These are phyloP conservation scores for Penicillium palitans DNA, from an alignment of 2,329 filamentous ascomycete species.

Conservation along the genomic window DNA sequence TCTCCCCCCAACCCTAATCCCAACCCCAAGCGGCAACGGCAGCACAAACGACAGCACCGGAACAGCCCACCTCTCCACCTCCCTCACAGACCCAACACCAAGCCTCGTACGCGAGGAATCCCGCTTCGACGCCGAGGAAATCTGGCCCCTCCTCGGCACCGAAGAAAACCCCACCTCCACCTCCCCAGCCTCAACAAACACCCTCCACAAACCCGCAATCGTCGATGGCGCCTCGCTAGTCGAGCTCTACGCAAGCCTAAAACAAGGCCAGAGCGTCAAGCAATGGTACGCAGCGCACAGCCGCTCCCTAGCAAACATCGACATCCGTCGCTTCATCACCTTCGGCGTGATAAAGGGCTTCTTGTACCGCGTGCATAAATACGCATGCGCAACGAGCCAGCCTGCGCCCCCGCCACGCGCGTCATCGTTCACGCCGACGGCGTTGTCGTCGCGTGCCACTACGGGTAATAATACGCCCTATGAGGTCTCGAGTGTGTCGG, in stretches of 20 bases:
- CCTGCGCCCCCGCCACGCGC: conserved; percentile 30
- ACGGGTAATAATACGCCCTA: conserved; percentile 37
- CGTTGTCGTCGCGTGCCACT: conserved; percentile 31
- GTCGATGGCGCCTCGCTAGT: conserved; percentile 60
- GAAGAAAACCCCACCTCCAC: conserved; percentile 20
- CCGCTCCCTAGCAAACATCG: conserved; percentile 71
- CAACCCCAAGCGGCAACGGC: conserved; percentile 17
- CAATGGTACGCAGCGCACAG: conserved; percentile 81
- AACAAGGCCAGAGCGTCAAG: conserved; percentile 77
- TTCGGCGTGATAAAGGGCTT: conserved; percentile 96
- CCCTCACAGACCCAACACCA: conserved; percentile 24
- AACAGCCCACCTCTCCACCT: conserved; percentile 17
- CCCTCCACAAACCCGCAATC: conserved; percentile 18
- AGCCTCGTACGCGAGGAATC: conserved; percentile 23
- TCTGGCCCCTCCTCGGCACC: conserved; percentile 46
- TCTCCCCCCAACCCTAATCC: conserved; percentile 15
- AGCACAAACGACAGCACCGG: conserved; percentile 14
- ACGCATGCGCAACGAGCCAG: conserved; percentile 61
- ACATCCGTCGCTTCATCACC: conserved; percentile 87
- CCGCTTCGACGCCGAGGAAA: conserved; percentile 37
- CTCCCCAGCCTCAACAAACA: conserved; percentile 8
- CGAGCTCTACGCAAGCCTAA: conserved; percentile 81
- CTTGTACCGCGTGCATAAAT: conserved; percentile 89
- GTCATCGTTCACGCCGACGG: conserved; percentile 26
- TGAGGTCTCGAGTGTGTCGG: conserved; percentile 23